Evolutionary conservation across 441 rosid genomes (phyloP).

Genomic region (Jatropha podagrica): DNA sequence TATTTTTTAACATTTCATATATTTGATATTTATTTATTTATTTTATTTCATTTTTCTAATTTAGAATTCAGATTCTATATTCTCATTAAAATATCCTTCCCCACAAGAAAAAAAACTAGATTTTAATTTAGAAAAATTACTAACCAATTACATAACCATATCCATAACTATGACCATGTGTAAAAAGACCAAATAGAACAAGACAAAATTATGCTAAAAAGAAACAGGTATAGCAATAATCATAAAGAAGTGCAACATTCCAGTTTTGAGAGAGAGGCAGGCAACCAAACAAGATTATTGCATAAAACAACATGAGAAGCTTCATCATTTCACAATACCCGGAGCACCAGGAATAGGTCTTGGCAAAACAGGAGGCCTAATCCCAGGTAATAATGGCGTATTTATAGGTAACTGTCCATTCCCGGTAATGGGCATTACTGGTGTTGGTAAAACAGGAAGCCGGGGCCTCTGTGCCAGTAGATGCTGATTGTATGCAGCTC

Average conservation of each 20-base stretch:
- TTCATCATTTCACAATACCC: constrained; percentile 30
- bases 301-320: not conserved
- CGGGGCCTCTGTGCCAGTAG: constrained; percentile 75
- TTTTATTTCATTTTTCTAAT: too few relatives aligned
- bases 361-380: constrained; percentile 87
- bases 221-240: too few relatives aligned
- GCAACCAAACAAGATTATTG: too few relatives aligned
- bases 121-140: not conserved
- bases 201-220: not conserved
- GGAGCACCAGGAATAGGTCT: constrained; percentile 71
- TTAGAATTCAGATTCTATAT: too few relatives aligned
- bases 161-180: not conserved
- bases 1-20: too few relatives aligned
- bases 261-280: too few relatives aligned
- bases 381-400: constrained; percentile 49
- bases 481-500: constrained; percentile 90
- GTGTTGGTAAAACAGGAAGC: constrained; percentile 46
- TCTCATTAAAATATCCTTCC: too few relatives aligned
- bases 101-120: too few relatives aligned
- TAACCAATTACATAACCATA: not conserved
- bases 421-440: constrained; percentile 49
- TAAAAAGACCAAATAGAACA: not conserved
- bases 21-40: too few relatives aligned
- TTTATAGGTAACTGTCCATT: constrained; percentile 15
- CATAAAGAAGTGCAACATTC: too few relatives aligned